A percentile compares a stretch with the other conserved stretches of the same genome.
Evolutionary conservation across 306 rosid genomes (phyloP).

Genomic region (Phaseolus lunatus): DNA sequence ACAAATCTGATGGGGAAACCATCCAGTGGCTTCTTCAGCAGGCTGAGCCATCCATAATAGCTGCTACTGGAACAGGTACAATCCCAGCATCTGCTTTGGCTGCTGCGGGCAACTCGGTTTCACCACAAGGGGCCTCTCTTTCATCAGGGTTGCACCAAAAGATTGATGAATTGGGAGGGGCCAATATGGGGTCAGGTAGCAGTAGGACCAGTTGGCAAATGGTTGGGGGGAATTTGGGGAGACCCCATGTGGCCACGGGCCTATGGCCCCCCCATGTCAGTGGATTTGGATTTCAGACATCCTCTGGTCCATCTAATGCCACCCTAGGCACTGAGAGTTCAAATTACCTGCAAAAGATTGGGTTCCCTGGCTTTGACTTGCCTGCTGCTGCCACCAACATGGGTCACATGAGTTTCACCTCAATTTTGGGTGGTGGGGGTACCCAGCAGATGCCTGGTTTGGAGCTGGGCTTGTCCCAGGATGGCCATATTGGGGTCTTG

Average conservation of each 20-base stretch:
- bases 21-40: slow-evolving; percentile 96
- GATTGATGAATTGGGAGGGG: slow-evolving; percentile 72
- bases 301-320: slow-evolving; percentile 63
- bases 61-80: slow-evolving; percentile 90
- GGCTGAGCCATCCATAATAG: slow-evolving; percentile 91
- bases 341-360: slow-evolving; percentile 82
- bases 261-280: slow-evolving; percentile 78
- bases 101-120: slow-evolving; percentile 65
- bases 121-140: slow-evolving; percentile 69
- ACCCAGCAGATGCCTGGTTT: slow-evolving; percentile 80
- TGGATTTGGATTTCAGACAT: slow-evolving; percentile 78
- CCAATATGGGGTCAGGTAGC: slow-evolving; percentile 63
- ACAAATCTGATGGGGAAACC: slow-evolving; percentile 98
- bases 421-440: slow-evolving; percentile 79
- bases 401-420: slow-evolving; percentile 91
- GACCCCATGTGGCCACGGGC: slow-evolving; percentile 81
- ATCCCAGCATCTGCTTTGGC: slow-evolving; percentile 94
- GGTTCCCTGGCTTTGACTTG: slow-evolving; percentile 83
- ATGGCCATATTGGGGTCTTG: slow-evolving; percentile 89
- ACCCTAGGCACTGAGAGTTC: slow-evolving; percentile 63
- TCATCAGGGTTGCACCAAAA: slow-evolving; percentile 76
- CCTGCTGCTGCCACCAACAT: slow-evolving; percentile 66
- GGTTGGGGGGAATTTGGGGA: slow-evolving; percentile 75
- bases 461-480: slow-evolving; percentile 92
- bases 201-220: slow-evolving; percentile 88